phyloP scores from a whole-genome alignment of 1,284 basidiomycete species.

The Phylloporus sp. region DNA sequence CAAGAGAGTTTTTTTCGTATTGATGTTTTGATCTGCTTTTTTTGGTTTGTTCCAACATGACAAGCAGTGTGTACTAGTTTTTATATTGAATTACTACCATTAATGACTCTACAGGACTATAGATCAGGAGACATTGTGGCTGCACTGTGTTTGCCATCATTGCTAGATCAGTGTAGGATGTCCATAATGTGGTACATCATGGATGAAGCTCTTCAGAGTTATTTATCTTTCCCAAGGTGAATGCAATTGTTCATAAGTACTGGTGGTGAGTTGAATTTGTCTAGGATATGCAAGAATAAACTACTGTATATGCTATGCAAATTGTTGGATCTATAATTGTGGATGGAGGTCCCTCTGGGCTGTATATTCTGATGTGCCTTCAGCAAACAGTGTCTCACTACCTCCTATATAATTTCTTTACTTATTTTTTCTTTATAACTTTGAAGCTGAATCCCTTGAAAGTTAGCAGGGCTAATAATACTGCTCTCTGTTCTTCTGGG shows the following conservation, averaged over 20 bases:
- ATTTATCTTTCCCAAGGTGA: conserved; percentile 84
- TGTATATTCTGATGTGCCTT: conserved; percentile 66
- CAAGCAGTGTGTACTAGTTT: conserved; percentile 50
- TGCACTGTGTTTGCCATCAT: conserved; percentile 65
- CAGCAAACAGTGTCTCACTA: conserved; percentile 53
- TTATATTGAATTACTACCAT: neutral
- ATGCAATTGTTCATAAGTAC: neutral
- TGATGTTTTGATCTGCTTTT: conserved; percentile 95
- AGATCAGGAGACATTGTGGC: conserved; percentile 71
- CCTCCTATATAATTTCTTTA: conserved; percentile 47
- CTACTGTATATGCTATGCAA: conserved; percentile 83
- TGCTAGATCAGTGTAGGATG: conserved; percentile 75
- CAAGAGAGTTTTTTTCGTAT: conserved; percentile 87
- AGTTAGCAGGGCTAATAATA: conserved; percentile 16
- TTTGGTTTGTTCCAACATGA: conserved; percentile 69
- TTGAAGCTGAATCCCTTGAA: conserved; percentile 34
- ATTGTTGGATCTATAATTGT: conserved; percentile 49
- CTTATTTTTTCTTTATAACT: conserved; percentile 68
- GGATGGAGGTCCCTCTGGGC: conserved; percentile 60
- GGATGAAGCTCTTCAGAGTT: conserved; percentile 82
- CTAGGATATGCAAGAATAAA: conserved; percentile 87
- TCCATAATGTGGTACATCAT: conserved; percentile 77
- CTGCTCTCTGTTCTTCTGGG: conserved; percentile 21
- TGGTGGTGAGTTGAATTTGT: neutral
- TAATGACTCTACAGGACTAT: neutral